phyloP scores from a whole-genome alignment of 2,329 filamentous ascomycete genomes.

The Proliferodiscus dingleyae region DNA sequence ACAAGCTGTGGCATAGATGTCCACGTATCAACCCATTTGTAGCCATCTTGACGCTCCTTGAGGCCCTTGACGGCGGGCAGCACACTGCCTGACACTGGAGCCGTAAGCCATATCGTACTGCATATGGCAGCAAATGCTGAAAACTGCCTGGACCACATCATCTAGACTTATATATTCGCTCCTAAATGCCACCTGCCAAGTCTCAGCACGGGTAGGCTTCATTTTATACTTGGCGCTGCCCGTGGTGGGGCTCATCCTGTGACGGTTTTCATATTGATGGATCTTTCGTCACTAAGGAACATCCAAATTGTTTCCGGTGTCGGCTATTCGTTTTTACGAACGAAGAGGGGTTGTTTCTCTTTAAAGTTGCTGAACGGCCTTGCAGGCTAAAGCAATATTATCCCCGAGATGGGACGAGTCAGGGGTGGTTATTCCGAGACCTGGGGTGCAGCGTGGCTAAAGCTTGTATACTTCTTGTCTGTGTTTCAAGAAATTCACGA shows the following conservation, averaged over 20 bases:
- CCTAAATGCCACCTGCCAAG: not conserved
- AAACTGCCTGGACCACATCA: not conserved
- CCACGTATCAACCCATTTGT: slow-evolving; percentile 17
- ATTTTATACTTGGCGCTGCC: not conserved
- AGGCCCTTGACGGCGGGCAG: not conserved
- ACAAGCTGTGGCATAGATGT: slow-evolving; percentile 20
- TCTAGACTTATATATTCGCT: not conserved
- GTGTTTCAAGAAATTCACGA: too few relatives aligned
- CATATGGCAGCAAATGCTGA: not conserved
- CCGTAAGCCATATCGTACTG: not conserved
- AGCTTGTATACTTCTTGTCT: too few relatives aligned
- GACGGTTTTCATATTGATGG: not conserved
- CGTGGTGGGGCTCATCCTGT: not conserved
- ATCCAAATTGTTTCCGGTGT: not conserved
- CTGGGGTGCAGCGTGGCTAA: too few relatives aligned
- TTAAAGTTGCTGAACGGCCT: too few relatives aligned
- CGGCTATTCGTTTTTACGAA: not conserved
- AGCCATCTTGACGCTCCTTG: not conserved
- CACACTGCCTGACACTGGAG: not conserved
- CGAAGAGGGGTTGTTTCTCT: not conserved
- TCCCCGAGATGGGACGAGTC: too few relatives aligned
- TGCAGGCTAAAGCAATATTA: too few relatives aligned
- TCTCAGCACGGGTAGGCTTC: not conserved
- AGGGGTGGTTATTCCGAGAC: too few relatives aligned
- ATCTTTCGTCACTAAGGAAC: not conserved